Evolutionary conservation across 31 red algal genomes (phyloP).

Genomic region (Odonthalia washingtoniensis): DNA sequence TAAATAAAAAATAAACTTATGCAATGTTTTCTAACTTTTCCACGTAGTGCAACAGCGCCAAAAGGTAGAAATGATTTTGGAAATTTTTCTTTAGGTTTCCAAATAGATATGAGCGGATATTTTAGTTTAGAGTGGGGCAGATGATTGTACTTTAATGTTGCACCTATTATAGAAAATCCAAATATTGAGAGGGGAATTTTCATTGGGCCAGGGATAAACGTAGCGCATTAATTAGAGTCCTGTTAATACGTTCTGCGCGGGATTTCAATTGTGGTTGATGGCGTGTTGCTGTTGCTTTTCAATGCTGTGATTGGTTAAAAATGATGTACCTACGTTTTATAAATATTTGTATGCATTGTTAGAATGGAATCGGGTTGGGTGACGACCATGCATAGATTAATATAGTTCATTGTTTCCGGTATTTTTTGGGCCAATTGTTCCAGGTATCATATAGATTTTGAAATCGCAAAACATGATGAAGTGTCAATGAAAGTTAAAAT

Average conservation of each 20-base stretch:
- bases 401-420: background rate
- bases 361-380: background rate
- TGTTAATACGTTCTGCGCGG: background rate
- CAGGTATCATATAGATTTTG: no score
- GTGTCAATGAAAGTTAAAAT: background rate
- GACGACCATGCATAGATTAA: background rate
- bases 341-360: slow-evolving; percentile 2
- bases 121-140: no score
- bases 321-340: background rate
- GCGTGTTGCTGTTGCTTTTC: no score
- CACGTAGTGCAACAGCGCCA: no score
- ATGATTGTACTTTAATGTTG: no score
- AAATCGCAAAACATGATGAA: background rate
- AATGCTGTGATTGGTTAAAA: background rate
- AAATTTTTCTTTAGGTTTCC: no score
- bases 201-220: background rate
- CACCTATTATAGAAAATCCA: background rate
- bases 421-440: background rate
- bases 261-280: background rate
- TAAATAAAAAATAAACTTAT: no score
- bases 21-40: no score
- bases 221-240: background rate
- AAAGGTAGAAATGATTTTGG: no score
- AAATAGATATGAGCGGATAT: no score
- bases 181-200: background rate